Percentiles rank a stretch among this genome's conserved stretches.
Conservation (phyloP, 768 basidiomycete genomes). For the Suillus variegatus region DNA sequence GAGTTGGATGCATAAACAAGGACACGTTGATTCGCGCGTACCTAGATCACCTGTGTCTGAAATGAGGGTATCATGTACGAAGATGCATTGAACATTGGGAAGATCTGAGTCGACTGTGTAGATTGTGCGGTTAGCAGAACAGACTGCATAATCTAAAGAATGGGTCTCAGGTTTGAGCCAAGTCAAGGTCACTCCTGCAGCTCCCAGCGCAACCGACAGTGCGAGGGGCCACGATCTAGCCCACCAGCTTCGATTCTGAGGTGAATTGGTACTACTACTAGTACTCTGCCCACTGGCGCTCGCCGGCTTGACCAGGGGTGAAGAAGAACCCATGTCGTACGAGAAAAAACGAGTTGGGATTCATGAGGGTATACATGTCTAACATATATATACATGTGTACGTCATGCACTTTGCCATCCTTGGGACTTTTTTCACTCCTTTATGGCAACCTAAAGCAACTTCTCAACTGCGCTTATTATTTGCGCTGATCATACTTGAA, state of each 20-base stretch:
- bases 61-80: constrained; percentile 51
- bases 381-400: too few relatives aligned
- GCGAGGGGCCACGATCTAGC: neutral
- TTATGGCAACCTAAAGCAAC: too few relatives aligned
- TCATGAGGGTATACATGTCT: too few relatives aligned
- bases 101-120: constrained; percentile 66
- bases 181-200: neutral
- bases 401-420: too few relatives aligned
- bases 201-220: neutral
- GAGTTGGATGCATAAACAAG: constrained; percentile 8
- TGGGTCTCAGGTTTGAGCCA: neutral
- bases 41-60: constrained; percentile 49
- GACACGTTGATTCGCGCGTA: constrained; percentile 27
- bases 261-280: neutral
- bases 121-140: constrained; percentile 50
- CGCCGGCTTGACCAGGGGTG: neutral
- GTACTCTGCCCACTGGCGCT: constrained; percentile 1
- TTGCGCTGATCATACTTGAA: too few relatives aligned
- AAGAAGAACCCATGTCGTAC: neutral
- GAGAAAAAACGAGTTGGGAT: neutral
- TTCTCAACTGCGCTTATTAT: too few relatives aligned
- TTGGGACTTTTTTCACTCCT: too few relatives aligned
- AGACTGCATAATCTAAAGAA: constrained; percentile 52
- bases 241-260: neutral
- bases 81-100: constrained; percentile 63